Evolutionary conservation across 257 asterid species (phyloP).

Genomic region (Galeopsis tetrahit): DNA sequence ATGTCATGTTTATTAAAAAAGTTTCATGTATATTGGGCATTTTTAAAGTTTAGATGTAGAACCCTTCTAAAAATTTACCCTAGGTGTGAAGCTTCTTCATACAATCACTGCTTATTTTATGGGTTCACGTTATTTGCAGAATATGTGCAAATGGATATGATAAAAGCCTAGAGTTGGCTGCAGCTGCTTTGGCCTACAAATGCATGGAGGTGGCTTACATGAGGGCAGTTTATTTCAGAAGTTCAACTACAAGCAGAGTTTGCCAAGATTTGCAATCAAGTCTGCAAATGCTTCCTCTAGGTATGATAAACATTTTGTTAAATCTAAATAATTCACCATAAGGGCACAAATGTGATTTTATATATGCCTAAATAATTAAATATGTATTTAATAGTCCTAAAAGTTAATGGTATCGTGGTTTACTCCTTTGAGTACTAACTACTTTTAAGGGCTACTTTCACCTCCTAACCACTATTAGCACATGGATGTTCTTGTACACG

Average conservation of each 20-base stretch:
- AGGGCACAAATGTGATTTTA: constrained; percentile 11
- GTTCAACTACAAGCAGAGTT: constrained; percentile 49
- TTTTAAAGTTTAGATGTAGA: constrained; percentile 26
- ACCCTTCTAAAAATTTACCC: constrained; percentile 19
- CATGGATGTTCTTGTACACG: neutral
- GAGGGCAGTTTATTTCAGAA: constrained; percentile 77
- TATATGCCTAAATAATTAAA: neutral
- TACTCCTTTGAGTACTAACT: too few species aligned
- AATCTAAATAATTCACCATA: constrained; percentile 8
- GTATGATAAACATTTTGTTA: constrained; percentile 41
- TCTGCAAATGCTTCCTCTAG: constrained; percentile 74
- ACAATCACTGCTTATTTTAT: constrained; percentile 29
- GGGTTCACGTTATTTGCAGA: constrained; percentile 56
- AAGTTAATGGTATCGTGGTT: neutral
- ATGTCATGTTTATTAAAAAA: constrained; percentile 2
- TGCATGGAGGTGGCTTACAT: constrained; percentile 89
- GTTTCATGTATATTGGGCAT: neutral
- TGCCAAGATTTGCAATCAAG: constrained; percentile 70
- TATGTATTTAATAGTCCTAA: neutral
- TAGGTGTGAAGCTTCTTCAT: constrained; percentile 25
- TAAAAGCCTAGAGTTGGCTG: constrained; percentile 70
- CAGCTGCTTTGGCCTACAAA: constrained; percentile 89
- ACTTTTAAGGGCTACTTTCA: too few species aligned
- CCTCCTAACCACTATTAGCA: too few species aligned
- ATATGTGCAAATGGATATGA: constrained; percentile 75